phyloP scores from a whole-genome alignment of 768 basidiomycete species.

The Suillus plorans region DNA sequence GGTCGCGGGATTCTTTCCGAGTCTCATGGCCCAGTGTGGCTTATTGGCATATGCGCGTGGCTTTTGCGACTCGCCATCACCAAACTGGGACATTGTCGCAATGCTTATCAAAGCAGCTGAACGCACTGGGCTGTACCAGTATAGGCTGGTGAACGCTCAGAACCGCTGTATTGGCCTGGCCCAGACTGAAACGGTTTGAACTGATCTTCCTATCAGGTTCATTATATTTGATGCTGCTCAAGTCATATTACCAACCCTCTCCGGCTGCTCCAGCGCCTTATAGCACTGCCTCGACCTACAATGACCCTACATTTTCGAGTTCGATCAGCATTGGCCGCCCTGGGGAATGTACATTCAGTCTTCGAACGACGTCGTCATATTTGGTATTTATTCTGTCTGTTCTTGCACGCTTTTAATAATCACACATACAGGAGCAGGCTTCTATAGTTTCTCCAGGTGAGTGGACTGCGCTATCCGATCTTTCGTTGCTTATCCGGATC shows the following conservation, averaged over 20 bases:
- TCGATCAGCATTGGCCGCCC: constrained; percentile 27
- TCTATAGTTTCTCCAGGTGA: constrained; percentile 54
- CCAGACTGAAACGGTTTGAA: constrained; percentile 52
- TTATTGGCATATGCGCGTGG: constrained; percentile 62
- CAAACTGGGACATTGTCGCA: not conserved
- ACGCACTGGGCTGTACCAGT: constrained; percentile 49
- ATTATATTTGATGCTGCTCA: not conserved
- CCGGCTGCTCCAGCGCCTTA: constrained; percentile 46
- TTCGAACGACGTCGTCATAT: constrained; percentile 44
- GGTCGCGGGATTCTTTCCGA: constrained; percentile 79
- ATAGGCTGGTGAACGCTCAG: constrained; percentile 41
- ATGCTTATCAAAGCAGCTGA: constrained; percentile 31
- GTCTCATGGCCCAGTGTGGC: constrained; percentile 76
- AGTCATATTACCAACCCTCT: constrained; percentile 52
- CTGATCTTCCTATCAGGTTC: not conserved
- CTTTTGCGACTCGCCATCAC: not conserved
- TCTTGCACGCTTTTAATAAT: constrained; percentile 7
- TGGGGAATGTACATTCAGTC: constrained; percentile 44
- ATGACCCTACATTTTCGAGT: constrained; percentile 39
- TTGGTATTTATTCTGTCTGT: constrained; percentile 28
- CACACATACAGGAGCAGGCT: constrained; percentile 38
- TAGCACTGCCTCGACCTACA: constrained; percentile 28
- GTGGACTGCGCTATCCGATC: not conserved
- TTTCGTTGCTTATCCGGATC: constrained; percentile 2
- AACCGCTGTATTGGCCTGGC: constrained; percentile 52